These are phyloP conservation scores for Fusarium beomiforme DNA, from an alignment of 2,329 filamentous ascomycete species.

Conservation along the genomic window DNA sequence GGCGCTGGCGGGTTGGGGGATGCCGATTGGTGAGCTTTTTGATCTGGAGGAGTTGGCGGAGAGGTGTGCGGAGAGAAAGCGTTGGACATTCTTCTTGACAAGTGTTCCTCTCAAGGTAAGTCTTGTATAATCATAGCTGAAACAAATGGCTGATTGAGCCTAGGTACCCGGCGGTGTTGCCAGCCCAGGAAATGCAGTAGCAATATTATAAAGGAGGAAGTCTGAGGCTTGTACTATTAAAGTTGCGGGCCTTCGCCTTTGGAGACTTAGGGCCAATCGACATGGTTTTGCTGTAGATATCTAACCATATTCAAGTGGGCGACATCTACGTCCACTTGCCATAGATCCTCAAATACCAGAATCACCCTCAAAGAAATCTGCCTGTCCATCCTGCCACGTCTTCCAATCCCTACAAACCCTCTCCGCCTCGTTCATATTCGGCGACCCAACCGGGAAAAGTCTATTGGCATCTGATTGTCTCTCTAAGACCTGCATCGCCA, in stretches of 20 bases:
- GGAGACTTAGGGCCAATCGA: no score
- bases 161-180: neutral
- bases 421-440: constrained; percentile 17
- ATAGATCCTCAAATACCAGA: constrained; percentile 6
- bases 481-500: constrained; percentile 38
- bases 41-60: neutral
- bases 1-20: neutral
- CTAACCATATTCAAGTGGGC: no score
- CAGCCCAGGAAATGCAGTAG: neutral
- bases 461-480: constrained; percentile 22
- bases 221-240: no score
- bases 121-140: no score
- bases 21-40: neutral
- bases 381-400: constrained; percentile 8
- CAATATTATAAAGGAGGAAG: neutral
- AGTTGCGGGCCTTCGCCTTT: no score
- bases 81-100: neutral
- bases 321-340: no score
- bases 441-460: neutral
- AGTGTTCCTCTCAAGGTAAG: neutral
- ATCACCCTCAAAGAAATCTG: constrained; percentile 26
- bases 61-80: neutral
- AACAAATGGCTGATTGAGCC: no score
- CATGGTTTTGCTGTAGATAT: no score
- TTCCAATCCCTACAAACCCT: constrained; percentile 17